phyloP scores from a whole-genome alignment of 495 filamentous ascomycete species.

The Bacidia rubella region DNA sequence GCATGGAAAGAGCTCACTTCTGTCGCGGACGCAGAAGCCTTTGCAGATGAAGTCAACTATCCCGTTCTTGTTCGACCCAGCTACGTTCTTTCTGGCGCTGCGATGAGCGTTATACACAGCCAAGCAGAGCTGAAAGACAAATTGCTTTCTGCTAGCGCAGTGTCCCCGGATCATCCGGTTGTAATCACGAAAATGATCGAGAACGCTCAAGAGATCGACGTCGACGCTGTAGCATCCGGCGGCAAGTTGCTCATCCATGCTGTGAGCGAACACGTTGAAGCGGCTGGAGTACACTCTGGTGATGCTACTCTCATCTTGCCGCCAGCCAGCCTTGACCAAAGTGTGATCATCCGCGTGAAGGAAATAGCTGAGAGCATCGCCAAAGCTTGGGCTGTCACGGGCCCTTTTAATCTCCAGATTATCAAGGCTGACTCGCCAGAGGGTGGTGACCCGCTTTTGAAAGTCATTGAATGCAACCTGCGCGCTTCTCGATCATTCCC shows the following conservation, averaged over 20 bases:
- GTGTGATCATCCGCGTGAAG: slow-evolving; percentile 72
- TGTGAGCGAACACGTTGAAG: slow-evolving; percentile 91
- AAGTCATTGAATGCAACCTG: slow-evolving; percentile 98
- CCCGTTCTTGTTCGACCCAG: slow-evolving; percentile 88
- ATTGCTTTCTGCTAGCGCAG: slow-evolving; percentile 74
- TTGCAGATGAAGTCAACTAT: slow-evolving; percentile 75
- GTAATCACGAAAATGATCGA: slow-evolving; percentile 99
- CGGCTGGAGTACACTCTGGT: slow-evolving; percentile 92
- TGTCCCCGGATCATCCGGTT: slow-evolving; percentile 90
- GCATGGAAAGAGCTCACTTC: slow-evolving; percentile 96
- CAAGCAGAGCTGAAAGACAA: slow-evolving; percentile 79
- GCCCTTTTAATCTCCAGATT: slow-evolving; percentile 99
- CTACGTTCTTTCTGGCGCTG: slow-evolving; percentile 91
- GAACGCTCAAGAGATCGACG: slow-evolving; percentile 93
- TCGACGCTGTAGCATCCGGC: slow-evolving; percentile 82
- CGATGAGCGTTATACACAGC: slow-evolving; percentile 93
- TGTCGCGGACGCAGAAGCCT: slow-evolving; percentile 70
- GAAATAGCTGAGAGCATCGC: slow-evolving; percentile 92
- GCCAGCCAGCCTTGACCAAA: slow-evolving; percentile 60
- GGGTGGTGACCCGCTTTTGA: slow-evolving; percentile 61
- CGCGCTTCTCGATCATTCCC: slow-evolving; percentile 96
- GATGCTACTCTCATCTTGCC: slow-evolving; percentile 89
- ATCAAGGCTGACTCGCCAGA: slow-evolving; percentile 69
- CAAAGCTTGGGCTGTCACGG: slow-evolving; percentile 91
- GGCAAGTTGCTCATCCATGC: slow-evolving; percentile 85